Base-by-base conservation (phyloP, 129 eudicot species). In the Kitagawia praeruptora region DNA sequence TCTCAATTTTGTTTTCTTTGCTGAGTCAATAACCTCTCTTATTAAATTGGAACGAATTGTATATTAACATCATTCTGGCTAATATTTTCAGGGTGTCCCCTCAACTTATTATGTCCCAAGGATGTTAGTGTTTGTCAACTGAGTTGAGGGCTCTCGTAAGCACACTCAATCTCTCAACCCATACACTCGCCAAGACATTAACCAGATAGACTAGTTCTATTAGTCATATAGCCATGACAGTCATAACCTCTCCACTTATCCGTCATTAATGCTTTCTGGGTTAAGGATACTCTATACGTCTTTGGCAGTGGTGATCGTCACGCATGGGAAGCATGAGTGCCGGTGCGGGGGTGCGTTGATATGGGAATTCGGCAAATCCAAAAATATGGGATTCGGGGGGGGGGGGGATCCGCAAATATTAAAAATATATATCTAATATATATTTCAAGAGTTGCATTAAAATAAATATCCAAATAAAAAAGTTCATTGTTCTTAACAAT, bases 151-250 rank as follows among this genome's bases (percentile, higher is more conserved):
- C 66, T 56, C 13, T 56, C 12, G 10, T 6, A 7, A 58, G 31
- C 67, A 58, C 67, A 58, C 67, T 58, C 67, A n/a, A 58, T 58
- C 67, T n/a, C 34, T 58, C 67, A n/a, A 58, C 67, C 67, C 15
- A n/a, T 8, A n/a, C 31, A 58, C 67, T n/a, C 15, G 31, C 66
- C 66, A 56, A 56, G 4, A 56, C 31, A n/a, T 8, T n/a, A 5
- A 58, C 34, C 34, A n/a, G 67, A 11, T 56, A 23, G 3, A 56
- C 28, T 21, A 23, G 28, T 56, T 23, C 31, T 23, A 23, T 6
- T 6, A 56, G 31, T n/a, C 66, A 56, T 23, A 56, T 56, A 8
- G 66, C 66, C 66, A 51, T n/a, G 0, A 49, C 18, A 4, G 56
- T 49, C 56, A 49, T 51, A 4, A 54, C 27, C 64, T 54, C 31